Conservation (phyloP, 805 yeast genomes). For the Lipomyces japonicus region DNA sequence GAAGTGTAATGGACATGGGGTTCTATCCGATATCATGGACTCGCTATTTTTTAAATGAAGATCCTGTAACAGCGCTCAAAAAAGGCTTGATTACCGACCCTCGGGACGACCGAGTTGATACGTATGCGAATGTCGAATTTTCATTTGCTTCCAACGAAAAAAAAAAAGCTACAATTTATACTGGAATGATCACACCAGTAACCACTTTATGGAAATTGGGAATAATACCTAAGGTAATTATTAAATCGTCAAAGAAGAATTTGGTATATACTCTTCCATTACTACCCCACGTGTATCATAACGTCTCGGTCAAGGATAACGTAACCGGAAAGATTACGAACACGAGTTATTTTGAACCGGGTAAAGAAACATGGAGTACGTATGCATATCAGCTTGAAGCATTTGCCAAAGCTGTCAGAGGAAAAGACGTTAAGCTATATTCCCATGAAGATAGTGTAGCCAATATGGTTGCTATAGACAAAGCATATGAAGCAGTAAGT, state of each 20-base stretch:
- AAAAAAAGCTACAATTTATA: constrained; percentile 2
- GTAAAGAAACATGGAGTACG: constrained; percentile 22
- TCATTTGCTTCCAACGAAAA: constrained; percentile 8
- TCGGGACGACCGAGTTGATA: constrained; percentile 13
- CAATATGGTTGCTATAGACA: constrained; percentile 22
- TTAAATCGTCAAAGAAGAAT: constrained; percentile 19
- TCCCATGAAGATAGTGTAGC: constrained; percentile 14
- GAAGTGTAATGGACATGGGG: constrained; percentile 24
- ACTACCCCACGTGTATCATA: constrained; percentile 15
- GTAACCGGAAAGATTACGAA: constrained; percentile 11
- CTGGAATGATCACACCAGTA: constrained; percentile 14
- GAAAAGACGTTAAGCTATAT: constrained; percentile 5
- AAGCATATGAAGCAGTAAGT: constrained; percentile 25
- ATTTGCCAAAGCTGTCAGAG: constrained; percentile 13
- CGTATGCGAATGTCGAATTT: constrained; percentile 10
- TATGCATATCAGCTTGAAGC: constrained; percentile 23
- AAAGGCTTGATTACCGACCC: neutral
- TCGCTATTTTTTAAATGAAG: constrained; percentile 14
- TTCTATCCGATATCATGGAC: constrained; percentile 28
- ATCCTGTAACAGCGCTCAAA: constrained; percentile 16
- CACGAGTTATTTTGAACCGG: constrained; percentile 4
- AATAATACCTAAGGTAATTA: constrained; percentile 8
- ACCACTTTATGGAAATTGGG: constrained; percentile 9
- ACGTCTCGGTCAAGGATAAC: constrained; percentile 16
- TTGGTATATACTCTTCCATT: constrained; percentile 13